A percentile compares a stretch with the other conserved stretches of the same genome.
phyloP scores from a whole-genome alignment of 176 grass and related monocot species.

The Poa pratensis region DNA sequence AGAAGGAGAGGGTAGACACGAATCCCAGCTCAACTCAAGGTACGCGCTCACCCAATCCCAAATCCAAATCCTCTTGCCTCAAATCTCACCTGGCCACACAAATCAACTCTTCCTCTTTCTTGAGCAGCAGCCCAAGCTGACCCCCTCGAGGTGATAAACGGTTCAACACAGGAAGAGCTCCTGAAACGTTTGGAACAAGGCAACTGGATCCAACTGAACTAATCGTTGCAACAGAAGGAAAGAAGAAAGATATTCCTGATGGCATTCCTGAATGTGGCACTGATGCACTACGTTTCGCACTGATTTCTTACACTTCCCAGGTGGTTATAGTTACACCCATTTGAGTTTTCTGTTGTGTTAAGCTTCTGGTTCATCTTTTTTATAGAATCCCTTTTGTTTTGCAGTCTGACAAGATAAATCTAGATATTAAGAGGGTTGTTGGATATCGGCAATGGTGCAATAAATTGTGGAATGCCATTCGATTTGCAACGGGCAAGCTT shows the following conservation, averaged over 20 bases:
- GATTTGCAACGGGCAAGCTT: slow-evolving; percentile 87
- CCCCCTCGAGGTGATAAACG: slow-evolving; percentile 91
- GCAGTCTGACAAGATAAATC: slow-evolving; percentile 89
- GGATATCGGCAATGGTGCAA: slow-evolving; percentile 93
- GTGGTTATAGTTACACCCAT: slow-evolving; percentile 39
- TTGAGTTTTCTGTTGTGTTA: slow-evolving; percentile 26
- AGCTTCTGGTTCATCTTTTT: slow-evolving; percentile 25
- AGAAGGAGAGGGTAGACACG: too few relatives aligned
- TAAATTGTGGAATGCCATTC: slow-evolving; percentile 93
- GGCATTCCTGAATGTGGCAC: slow-evolving; percentile 95
- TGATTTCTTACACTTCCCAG: slow-evolving; percentile 84
- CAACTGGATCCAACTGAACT: slow-evolving; percentile 86
- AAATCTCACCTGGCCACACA: too few relatives aligned
- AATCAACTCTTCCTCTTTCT: too few relatives aligned
- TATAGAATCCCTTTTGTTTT: slow-evolving; percentile 25
- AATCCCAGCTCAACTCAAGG: too few relatives aligned
- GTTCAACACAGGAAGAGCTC: slow-evolving; percentile 67
- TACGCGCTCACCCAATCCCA: too few relatives aligned
- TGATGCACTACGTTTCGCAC: slow-evolving; percentile 86
- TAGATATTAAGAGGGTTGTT: slow-evolving; percentile 88
- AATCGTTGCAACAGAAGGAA: slow-evolving; percentile 62
- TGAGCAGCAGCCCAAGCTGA: too few relatives aligned
- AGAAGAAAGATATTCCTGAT: slow-evolving; percentile 85
- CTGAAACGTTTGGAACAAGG: slow-evolving; percentile 79
- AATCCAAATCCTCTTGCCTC: too few relatives aligned